Evolutionary conservation across 1,284 basidiomycete species (phyloP).

Genomic region (Cutaneotrichosporon spelunceum): DNA sequence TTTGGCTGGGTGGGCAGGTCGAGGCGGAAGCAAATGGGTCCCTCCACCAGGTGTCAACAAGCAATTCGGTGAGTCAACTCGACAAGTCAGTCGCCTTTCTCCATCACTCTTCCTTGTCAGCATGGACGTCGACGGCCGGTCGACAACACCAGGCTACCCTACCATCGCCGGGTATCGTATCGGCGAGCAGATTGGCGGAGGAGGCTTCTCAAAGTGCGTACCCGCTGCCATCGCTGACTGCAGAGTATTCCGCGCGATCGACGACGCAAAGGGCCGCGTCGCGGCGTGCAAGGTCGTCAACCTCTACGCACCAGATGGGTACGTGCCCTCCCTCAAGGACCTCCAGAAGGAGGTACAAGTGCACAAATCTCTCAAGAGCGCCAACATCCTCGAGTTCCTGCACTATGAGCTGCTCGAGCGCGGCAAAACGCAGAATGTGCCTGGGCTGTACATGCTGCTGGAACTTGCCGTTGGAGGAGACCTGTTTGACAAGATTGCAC

Average conservation of each 20-base stretch:
- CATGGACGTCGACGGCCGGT: conserved; percentile 20
- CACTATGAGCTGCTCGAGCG: conserved; percentile 71
- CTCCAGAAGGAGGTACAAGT: conserved; percentile 91
- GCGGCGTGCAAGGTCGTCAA: conserved; percentile 82
- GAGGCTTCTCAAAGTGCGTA: conserved; percentile 72
- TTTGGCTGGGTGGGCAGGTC: background rate
- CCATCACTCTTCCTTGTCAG: background rate
- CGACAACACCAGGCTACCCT: conserved; percentile 29
- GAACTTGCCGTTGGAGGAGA: conserved; percentile 93
- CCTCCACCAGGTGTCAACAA: no score
- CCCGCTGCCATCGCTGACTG: background rate
- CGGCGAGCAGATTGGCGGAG: conserved; percentile 72
- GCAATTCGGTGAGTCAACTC: no score
- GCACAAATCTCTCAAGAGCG: conserved; percentile 76
- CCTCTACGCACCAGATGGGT: conserved; percentile 50
- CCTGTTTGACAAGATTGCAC: conserved; percentile 95
- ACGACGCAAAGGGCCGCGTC: conserved; percentile 59
- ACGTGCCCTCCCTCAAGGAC: conserved; percentile 60
- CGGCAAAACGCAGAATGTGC: conserved; percentile 57
- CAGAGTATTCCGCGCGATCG: conserved; percentile 77
- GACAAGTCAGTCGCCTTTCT: background rate
- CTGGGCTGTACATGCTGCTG: conserved; percentile 86
- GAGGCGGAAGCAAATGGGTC: background rate
- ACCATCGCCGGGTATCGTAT: conserved; percentile 63
- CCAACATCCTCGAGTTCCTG: conserved; percentile 80